These are phyloP conservation scores for Rhodomyrtus psidioides DNA, from an alignment of 441 rosid species.

Conservation along the genomic window DNA sequence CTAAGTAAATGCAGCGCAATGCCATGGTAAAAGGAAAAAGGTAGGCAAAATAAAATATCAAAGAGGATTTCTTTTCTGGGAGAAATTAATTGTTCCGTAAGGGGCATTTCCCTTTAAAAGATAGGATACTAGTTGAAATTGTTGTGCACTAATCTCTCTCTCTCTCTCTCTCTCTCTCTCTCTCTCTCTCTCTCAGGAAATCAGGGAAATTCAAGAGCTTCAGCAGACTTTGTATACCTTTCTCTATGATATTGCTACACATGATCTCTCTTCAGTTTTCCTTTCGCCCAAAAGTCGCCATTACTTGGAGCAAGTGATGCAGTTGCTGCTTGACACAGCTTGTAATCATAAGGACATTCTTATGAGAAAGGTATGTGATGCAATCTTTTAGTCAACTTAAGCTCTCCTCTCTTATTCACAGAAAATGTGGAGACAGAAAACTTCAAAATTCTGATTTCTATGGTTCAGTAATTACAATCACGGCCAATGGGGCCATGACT, in stretches of 20 bases:
- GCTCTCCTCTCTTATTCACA: background rate
- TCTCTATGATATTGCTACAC: slow-evolving; percentile 80
- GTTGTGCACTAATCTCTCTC: background rate
- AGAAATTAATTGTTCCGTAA: background rate
- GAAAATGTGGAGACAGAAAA: background rate
- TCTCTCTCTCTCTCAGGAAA: slow-evolving; percentile 41
- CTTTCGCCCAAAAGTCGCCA: slow-evolving; percentile 52
- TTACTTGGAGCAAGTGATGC: slow-evolving; percentile 56
- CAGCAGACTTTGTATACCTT: slow-evolving; percentile 76
- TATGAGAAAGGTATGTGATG: slow-evolving; percentile 57
- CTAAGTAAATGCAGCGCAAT: background rate
- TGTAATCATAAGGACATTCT: slow-evolving; percentile 72
- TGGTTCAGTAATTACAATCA: background rate
- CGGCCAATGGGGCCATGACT: background rate
- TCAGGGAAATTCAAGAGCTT: slow-evolving; percentile 82
- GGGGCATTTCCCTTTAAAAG: background rate
- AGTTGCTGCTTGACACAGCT: slow-evolving; percentile 51
- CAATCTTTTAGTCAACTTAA: background rate
- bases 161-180: background rate
- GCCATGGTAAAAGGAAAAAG: background rate
- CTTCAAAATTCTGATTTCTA: background rate
- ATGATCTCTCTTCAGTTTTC: slow-evolving; percentile 74
- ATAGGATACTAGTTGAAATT: background rate
- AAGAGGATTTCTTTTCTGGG: background rate
- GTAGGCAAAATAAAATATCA: background rate